These are phyloP conservation scores for Phytophthora podocarpi DNA, from an alignment of 352 stramenopile genomes.

Conservation along the genomic window DNA sequence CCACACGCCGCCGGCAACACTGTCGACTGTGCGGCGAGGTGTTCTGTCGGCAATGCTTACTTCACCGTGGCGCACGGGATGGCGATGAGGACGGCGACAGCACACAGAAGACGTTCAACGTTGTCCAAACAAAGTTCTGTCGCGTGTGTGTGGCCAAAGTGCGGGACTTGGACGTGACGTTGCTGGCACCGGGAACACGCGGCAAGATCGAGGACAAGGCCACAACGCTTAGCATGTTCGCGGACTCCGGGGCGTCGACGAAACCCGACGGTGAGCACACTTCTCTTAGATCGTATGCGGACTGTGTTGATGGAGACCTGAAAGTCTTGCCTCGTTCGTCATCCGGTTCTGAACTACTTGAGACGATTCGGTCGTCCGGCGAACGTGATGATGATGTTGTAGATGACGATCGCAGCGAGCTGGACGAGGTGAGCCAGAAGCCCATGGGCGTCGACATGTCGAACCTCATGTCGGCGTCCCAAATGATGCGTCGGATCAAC, in stretches of 20 bases:
- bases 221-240: slow-evolving; percentile 8
- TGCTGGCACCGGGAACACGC: slow-evolving; percentile 18
- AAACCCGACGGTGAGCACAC: slow-evolving; percentile 30
- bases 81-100: slow-evolving; percentile 12
- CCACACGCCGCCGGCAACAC: slow-evolving; percentile 66
- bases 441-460: slow-evolving; percentile 33
- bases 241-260: slow-evolving; percentile 27
- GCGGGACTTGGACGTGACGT: slow-evolving; percentile 36
- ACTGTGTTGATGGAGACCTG: slow-evolving; percentile 10
- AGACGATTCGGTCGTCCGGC: slow-evolving; percentile 32
- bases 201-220: slow-evolving; percentile 14
- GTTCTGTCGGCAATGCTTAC: slow-evolving; percentile 64
- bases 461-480: slow-evolving; percentile 29
- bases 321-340: slow-evolving; percentile 14
- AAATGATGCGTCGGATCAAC: slow-evolving; percentile 35
- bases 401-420: slow-evolving; percentile 23
- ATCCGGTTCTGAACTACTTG: slow-evolving; percentile 35
- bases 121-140: slow-evolving; percentile 68
- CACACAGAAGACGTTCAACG: slow-evolving; percentile 34
- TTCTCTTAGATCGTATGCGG: slow-evolving; percentile 13
- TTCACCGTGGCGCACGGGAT: slow-evolving; percentile 44
- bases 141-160: slow-evolving; percentile 54
- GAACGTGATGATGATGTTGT: slow-evolving; percentile 28
- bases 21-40: slow-evolving; percentile 81
- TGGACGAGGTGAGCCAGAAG: not conserved